phyloP scores from a whole-genome alignment of 495 filamentous ascomycete genomes.

The Penicillium parvum region DNA sequence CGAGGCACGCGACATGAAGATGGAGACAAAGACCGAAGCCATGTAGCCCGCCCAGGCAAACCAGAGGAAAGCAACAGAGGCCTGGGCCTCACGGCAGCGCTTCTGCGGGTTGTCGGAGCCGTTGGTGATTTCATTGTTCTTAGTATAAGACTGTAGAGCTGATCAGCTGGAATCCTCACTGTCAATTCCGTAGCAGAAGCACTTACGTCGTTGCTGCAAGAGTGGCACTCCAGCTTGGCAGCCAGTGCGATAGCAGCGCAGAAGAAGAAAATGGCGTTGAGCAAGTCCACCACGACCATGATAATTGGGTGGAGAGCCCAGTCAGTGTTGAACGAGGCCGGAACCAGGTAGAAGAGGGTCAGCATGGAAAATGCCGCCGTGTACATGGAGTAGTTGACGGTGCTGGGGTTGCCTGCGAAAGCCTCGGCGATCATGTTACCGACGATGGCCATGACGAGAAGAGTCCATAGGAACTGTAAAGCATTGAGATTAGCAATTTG shows the following conservation, averaged over 20 bases:
- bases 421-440: constrained; percentile 64
- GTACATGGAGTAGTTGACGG: constrained; percentile 64
- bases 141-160: constrained; percentile 47
- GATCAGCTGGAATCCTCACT: no score
- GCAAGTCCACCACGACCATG: constrained; percentile 50
- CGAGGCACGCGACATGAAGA: constrained; percentile 37
- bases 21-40: constrained; percentile 49
- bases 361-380: constrained; percentile 61
- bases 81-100: constrained; percentile 67
- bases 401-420: constrained; percentile 49
- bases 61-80: constrained; percentile 65
- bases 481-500: not conserved
- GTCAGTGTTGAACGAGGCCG: constrained; percentile 45
- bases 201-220: constrained; percentile 59
- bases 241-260: constrained; percentile 61
- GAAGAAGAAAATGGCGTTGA: constrained; percentile 65
- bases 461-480: constrained; percentile 58
- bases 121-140: constrained; percentile 55
- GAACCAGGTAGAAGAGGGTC: constrained; percentile 57
- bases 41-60: constrained; percentile 62
- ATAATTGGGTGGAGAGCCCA: constrained; percentile 52
- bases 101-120: constrained; percentile 49
- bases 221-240: constrained; percentile 53
- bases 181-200: no score
- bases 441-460: constrained; percentile 61